phyloP scores from a whole-genome alignment of 139 green algal genomes.

The Coccomyxa sp. region DNA sequence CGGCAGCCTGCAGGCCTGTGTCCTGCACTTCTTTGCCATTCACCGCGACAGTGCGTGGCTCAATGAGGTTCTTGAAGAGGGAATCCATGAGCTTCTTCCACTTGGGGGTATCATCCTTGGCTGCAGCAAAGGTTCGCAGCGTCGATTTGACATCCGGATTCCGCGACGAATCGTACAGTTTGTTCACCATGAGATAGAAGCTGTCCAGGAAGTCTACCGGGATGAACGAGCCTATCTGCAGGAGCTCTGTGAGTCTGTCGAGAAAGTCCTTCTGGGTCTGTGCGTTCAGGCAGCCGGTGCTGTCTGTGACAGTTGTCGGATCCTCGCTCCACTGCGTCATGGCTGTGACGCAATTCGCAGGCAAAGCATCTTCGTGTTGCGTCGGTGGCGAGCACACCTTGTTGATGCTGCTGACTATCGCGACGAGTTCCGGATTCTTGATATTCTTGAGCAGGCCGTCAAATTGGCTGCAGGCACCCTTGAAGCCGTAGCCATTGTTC shows the following conservation, averaged over 20 bases:
- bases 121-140: background rate
- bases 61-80: background rate
- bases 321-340: background rate
- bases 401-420: background rate
- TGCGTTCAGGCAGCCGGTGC: background rate
- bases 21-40: background rate
- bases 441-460: background rate
- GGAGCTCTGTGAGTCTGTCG: background rate
- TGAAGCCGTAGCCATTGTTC: background rate
- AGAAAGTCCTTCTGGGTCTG: background rate
- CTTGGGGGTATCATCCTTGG: background rate
- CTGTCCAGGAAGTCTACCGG: background rate
- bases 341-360: background rate
- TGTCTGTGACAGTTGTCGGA: background rate
- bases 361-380: background rate
- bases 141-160: slow-evolving; percentile 1
- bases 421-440: background rate
- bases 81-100: slow-evolving; percentile 1
- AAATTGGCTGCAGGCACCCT: background rate
- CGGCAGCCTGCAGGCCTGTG: background rate
- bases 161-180: background rate
- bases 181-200: slow-evolving; percentile 1
- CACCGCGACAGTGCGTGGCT: background rate
- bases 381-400: background rate
- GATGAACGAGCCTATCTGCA: background rate